Evolutionary conservation across 176 grass and related monocot genomes (phyloP).

Genomic region (Paspalum vaginatum): DNA sequence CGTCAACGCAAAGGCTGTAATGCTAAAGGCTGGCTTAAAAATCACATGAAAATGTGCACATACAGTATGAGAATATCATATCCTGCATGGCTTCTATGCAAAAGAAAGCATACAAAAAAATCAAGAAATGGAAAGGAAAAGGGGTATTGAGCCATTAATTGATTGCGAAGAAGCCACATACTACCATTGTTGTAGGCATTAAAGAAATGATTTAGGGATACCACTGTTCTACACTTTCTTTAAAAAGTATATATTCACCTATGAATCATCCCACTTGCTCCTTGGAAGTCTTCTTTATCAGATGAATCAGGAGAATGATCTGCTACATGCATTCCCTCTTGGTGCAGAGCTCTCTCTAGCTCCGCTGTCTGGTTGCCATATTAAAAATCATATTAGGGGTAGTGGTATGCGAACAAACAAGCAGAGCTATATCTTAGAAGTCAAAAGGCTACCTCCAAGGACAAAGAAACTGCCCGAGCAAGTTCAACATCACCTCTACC

Average conservation of each 20-base stretch:
- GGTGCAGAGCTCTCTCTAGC: constrained; percentile 54
- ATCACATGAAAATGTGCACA: background rate
- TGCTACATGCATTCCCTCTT: constrained; percentile 41
- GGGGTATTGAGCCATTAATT: constrained; percentile 14
- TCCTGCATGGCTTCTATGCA: constrained; percentile 13
- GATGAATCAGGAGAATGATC: constrained; percentile 55
- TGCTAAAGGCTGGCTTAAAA: constrained; percentile 5
- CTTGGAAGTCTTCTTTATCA: constrained; percentile 50
- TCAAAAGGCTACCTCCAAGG: constrained; percentile 52
- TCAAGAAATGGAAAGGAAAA: constrained; percentile 11
- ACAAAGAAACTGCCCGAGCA: constrained; percentile 70
- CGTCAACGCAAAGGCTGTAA: background rate
- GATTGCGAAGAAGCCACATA: constrained; percentile 8
- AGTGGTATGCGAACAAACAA: constrained; percentile 30
- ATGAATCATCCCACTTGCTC: constrained; percentile 39
- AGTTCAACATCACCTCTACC: constrained; percentile 49
- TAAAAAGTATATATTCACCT: constrained; percentile 53
- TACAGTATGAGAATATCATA: background rate
- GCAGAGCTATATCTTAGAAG: constrained; percentile 17
- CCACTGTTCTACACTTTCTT: background rate
- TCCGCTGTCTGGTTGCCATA: constrained; percentile 56
- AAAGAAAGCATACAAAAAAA: constrained; percentile 2
- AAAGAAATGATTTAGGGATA: background rate
- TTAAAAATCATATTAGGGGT: constrained; percentile 14
- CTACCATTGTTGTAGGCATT: background rate